Evolutionary conservation across 768 basidiomycete species (phyloP).

Genomic region (Mycena pura): DNA sequence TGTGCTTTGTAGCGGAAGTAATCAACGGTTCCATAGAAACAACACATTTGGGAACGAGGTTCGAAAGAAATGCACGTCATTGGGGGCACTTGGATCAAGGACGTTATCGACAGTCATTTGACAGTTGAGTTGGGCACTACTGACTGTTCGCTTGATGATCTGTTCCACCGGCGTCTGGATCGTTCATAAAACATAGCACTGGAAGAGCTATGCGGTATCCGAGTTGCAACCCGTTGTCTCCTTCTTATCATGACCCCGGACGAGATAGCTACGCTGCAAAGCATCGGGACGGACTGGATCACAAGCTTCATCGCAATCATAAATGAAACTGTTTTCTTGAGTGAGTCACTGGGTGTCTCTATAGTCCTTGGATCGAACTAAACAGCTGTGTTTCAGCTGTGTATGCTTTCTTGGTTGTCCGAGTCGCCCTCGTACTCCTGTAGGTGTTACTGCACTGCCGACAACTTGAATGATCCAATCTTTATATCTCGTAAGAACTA

Average conservation of each 20-base stretch:
- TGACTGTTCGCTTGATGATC: no score
- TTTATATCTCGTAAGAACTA: not conserved
- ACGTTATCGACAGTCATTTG: no score
- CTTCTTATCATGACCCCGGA: conserved; percentile 17
- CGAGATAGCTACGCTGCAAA: conserved; percentile 1
- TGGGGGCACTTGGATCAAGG: no score
- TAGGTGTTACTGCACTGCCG: not conserved
- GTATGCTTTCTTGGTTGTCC: conserved; percentile 14
- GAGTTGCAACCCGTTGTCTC: not conserved
- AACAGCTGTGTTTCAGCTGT: not conserved
- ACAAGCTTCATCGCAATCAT: conserved; percentile 14
- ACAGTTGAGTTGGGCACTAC: no score
- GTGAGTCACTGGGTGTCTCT: not conserved
- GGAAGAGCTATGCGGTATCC: no score
- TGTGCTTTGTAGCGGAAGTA: no score
- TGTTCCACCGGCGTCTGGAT: no score
- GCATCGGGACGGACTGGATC: not conserved
- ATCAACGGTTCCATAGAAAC: no score
- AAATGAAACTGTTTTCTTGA: conserved; percentile 11
- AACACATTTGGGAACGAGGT: no score
- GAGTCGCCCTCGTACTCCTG: conserved; percentile 10
- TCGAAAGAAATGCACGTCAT: no score
- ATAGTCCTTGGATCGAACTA: not conserved
- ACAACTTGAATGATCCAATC: not conserved
- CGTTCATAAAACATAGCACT: no score